Conservation (phyloP, 1,139 yeast genomes). For the Geotrichum australiense region DNA sequence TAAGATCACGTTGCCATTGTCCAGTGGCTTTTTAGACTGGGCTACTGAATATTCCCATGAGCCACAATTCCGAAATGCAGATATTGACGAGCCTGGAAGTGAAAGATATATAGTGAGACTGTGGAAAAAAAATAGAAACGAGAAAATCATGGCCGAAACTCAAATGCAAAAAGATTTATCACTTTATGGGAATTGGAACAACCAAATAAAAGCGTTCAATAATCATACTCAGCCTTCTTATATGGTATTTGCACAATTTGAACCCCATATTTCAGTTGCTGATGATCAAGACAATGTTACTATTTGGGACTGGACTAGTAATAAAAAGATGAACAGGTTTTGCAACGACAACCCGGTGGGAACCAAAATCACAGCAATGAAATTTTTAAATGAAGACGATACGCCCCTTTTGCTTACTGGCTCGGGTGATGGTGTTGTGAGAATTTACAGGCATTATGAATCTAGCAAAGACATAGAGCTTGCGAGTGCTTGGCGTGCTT, state of each 20-base stretch:
- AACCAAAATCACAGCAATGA: slow-evolving; percentile 79
- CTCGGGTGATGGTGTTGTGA: slow-evolving; percentile 87
- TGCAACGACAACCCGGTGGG: slow-evolving; percentile 84
- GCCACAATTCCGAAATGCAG: slow-evolving; percentile 86
- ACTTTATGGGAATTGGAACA: slow-evolving; percentile 79
- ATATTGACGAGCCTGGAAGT: slow-evolving; percentile 90
- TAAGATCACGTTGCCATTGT: slow-evolving; percentile 46
- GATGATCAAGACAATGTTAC: slow-evolving; percentile 81
- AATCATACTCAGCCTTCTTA: slow-evolving; percentile 75
- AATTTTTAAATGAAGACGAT: slow-evolving; percentile 88
- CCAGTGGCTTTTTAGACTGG: slow-evolving; percentile 78
- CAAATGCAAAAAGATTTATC: slow-evolving; percentile 86
- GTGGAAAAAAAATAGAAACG: slow-evolving; percentile 91
- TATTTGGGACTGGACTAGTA: slow-evolving; percentile 82
- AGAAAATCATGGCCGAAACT: slow-evolving; percentile 74
- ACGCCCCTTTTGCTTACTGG: slow-evolving; percentile 78
- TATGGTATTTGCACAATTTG: slow-evolving; percentile 83
- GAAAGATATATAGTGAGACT: slow-evolving; percentile 72
- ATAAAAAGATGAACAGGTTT: slow-evolving; percentile 54
- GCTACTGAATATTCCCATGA: slow-evolving; percentile 91
- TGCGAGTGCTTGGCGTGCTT: slow-evolving; percentile 88
- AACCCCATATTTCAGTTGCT: slow-evolving; percentile 68
- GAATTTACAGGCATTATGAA: slow-evolving; percentile 74
- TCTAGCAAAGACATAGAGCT: slow-evolving; percentile 49
- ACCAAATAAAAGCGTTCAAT: slow-evolving; percentile 52